Evolutionary conservation across 192 early-diverging fungal species (phyloP), one percentile per base, ranked within the genome.

Genomic region (Powellomyces hirtus): DNA sequence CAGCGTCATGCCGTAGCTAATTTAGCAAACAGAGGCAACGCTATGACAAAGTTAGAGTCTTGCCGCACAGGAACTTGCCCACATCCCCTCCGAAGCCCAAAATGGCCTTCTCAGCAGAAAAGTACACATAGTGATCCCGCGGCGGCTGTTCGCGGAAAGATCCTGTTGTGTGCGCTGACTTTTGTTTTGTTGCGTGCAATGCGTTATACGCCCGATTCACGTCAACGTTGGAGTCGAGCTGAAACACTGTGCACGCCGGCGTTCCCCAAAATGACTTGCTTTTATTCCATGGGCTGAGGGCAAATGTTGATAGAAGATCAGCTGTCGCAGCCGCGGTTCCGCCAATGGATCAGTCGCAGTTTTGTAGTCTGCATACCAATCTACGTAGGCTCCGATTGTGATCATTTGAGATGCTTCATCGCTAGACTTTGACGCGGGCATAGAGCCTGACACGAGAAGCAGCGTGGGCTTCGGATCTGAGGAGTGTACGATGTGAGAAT

Each of bases 241-340:
- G 62, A 36, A 64, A 50, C 13, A 64, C 20, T 10, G 35, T 45
- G 26, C 3, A 49, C 0, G 18, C 44, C n/a, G 62, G 24, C 6
- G 40, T 64, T 24, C 62, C 62, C 62, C 62, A 64, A 26, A 49
- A 64, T 0, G 20, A 30, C 6, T 51, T 45, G 62, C 62, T 64
- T 22, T 50, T 64, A 14, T 64, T 50, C 62, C 62, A 64, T n/a
- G 62, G 62, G 6, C 60, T 62, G 34, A 7, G n/a, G 16, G 24
- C 26, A 18, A 18, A 18, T 60, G 10, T 60, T 14, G 1, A 0
- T 1, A 26, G 16, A 29, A 56, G n/a, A 1, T 0, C 8, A 36
- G 18, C 29, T 60, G 1, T 4, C 40, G 40, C 8, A 13, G 8
- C 18, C 18, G 40, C 18, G 8, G 18, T 13, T 42, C 18, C 40